Percentiles rank a stretch among this genome's conserved stretches.
Conservation (phyloP, 192 early-diverging fungal species). For the Chytriomyces sp. region DNA sequence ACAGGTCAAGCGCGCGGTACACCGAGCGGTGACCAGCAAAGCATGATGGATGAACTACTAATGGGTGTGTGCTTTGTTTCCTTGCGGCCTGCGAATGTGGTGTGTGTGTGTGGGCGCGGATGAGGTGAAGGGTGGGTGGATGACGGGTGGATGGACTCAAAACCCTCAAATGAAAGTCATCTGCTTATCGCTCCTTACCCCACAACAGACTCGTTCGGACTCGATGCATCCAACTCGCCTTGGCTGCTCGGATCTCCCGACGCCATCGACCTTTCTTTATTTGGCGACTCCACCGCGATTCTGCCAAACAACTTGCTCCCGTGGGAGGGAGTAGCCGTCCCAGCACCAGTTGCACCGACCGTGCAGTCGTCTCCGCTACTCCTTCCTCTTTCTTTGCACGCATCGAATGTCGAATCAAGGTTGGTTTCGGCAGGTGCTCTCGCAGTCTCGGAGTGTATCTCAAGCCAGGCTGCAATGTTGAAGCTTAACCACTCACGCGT, state of each 20-base stretch:
- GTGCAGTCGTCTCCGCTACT: background rate
- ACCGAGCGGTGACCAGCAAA: background rate
- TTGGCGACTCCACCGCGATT: background rate
- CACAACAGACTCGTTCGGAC: slow-evolving; percentile 14
- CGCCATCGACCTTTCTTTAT: slow-evolving; percentile 10
- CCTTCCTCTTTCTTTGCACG: background rate
- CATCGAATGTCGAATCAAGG: background rate
- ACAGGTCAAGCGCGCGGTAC: background rate
- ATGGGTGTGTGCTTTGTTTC: background rate
- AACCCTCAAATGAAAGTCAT: no score
- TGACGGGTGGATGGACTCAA: no score
- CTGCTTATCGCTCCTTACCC: background rate
- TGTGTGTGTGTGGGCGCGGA: no score
- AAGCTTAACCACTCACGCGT: background rate
- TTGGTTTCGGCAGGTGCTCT: background rate
- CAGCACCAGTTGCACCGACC: background rate
- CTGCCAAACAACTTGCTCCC: background rate
- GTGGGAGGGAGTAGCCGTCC: background rate
- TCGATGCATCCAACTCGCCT: slow-evolving; percentile 7
- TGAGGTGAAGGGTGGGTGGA: no score
- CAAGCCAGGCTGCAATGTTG: background rate
- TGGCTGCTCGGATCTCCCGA: background rate
- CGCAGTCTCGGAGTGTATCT: background rate
- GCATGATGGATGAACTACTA: slow-evolving; percentile 17
- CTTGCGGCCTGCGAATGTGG: no score